Base-by-base conservation (phyloP, 805 yeast species). In the Suhomyces kilbournensis region DNA sequence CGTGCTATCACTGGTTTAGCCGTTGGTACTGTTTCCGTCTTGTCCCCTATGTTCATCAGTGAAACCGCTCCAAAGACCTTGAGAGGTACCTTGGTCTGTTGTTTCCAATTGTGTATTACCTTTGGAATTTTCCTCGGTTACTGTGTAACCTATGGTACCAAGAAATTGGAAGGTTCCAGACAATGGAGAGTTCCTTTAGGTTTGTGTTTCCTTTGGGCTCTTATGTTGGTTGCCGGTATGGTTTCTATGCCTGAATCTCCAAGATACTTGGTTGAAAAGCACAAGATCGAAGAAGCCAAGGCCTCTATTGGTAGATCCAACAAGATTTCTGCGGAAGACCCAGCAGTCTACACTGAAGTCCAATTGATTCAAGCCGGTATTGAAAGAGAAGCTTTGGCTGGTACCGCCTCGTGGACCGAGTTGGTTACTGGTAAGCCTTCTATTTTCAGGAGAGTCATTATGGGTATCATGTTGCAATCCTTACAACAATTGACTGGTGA, bases 401-500 rank as follows among this genome's bases (percentile, higher is more conserved):
- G 69, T 8, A 53, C 59, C 22, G 68, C 69, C 1, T 56, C 61
- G 12, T 65, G 69, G 69, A 57, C 44, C 44, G 64, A 65, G 46
- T 58, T 65, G 44, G 53, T 65, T 51, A 63, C 59, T 1, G 67
- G 68, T 40, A 65, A 62, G 60, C 68, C 68, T 19, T 60, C 65
- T 51, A 63, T 64, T 49, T 55, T 65, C 45, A 54, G 60, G 48
- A 52, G 69, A 52, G 66, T 65, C 30, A 23, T 63, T 22, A 55
- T 64, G 49, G 69, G 69, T 34, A 54, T 65, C 19, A 46, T 64
- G 47, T 60, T 65, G 50, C 67, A 65, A 50, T 70, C 80, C 10
- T 69, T 82, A 60, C 87, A 83, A 67, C 87, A 83, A 63, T 72
- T 83, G 54, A 77, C 85, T 35, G 88, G 88, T 68, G 75, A 78